A percentile compares a stretch with the other conserved stretches of the same genome.
These are phyloP conservation scores for Trichomonas tenax DNA, from an alignment of 208 protist genomes.

Conservation along the genomic window DNA sequence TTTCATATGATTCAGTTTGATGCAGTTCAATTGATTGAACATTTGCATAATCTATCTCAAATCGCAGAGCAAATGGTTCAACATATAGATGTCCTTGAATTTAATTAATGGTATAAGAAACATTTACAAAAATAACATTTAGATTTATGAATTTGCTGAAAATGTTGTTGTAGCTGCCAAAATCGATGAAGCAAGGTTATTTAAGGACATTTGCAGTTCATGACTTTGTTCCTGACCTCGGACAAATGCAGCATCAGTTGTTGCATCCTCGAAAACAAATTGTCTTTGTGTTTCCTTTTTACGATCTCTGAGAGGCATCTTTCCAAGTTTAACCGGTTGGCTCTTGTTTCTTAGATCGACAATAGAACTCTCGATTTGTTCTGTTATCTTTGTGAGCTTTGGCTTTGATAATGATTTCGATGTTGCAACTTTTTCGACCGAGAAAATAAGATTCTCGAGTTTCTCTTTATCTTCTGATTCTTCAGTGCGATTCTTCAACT, in stretches of 20 bases:
- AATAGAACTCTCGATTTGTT: background rate
- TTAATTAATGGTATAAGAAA: too few species aligned
- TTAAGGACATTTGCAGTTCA: background rate
- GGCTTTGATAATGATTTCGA: background rate
- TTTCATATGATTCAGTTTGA: too few species aligned
- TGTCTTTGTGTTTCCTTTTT: background rate
- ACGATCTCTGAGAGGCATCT: background rate
- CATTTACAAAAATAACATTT: too few species aligned
- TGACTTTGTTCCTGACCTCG: background rate
- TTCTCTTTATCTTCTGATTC: background rate
- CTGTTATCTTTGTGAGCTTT: background rate
- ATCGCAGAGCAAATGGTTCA: too few species aligned
- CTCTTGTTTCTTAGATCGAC: background rate
- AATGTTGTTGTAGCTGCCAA: background rate
- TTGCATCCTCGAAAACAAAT: background rate
- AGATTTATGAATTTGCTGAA: background rate
- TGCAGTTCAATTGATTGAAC: too few species aligned
- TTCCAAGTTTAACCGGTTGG: background rate
- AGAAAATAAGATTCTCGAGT: background rate
- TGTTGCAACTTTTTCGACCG: background rate
- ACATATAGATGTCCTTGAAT: too few species aligned
- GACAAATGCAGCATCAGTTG: background rate
- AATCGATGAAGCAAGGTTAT: background rate
- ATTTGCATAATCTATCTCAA: too few species aligned
- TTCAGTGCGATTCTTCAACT: background rate